Evolutionary conservation across 2,329 filamentous ascomycete genomes (phyloP), one percentile per base, ranked within the genome.

Genomic region (Aureobasidium leucospermi): DNA sequence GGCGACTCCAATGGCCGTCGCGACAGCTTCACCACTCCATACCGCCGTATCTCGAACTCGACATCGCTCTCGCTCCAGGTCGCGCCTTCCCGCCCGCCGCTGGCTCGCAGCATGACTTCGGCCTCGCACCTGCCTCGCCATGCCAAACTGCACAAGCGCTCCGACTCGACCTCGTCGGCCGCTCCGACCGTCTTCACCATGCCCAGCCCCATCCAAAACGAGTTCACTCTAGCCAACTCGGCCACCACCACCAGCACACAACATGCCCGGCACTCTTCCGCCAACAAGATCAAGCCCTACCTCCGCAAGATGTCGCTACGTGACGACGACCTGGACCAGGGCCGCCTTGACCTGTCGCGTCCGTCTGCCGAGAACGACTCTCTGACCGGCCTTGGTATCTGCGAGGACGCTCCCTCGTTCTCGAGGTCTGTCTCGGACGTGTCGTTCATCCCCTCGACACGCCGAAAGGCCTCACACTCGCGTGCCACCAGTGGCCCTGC

Each of bases 401-500:
- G 77, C 63, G 52, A 56, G 6, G 79, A 81, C 34, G 76, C 76
- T 61, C 68, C 69, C 42, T 65, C 68, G 29, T 67, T 67, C 29
- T 70, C 71, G 62, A 71, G 69, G 41, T 75, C 75, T 45, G 75
- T 73, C 10, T 71, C 72, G 19, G 74, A 79, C 63, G 73, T 78
- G 58, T 73, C 68, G 59, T 79, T 78, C 63, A 63, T 71, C 9
- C 70, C 71, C 19, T 68, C 71, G 28, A 71, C 70, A 58, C 67
- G 68, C 62, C 71, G 74, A 45, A 71, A 74, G 46, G 71, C 74
- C 19, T 63, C 58, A 43, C 81, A 84, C 67, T 68, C 74, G 60
- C 77, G 82, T 62, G 81, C 80, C 28, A 79, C 76, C 11, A 84
- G 81, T 63, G 80, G 78, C 82, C 82, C 34, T 78, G 82, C 62